Conservation (phyloP, 139 green algal genomes). For the Haematococcus sp. region DNA sequence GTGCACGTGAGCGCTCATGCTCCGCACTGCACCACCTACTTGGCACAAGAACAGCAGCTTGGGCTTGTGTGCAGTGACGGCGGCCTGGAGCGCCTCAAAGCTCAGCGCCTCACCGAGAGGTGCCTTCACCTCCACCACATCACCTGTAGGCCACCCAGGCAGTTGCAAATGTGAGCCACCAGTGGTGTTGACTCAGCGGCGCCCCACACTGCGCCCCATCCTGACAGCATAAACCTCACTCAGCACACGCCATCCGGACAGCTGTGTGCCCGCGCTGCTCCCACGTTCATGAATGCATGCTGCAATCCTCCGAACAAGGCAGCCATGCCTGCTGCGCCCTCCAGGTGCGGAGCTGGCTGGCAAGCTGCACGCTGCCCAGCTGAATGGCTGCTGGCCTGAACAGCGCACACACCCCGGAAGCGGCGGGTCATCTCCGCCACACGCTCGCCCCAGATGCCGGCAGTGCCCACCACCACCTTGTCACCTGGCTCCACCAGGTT, state of each 20-base stretch:
- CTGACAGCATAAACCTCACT: too few relatives aligned
- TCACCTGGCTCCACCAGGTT: conserved; percentile 88
- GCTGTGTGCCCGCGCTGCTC: too few relatives aligned
- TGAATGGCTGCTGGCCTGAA: too few relatives aligned
- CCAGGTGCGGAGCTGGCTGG: too few relatives aligned
- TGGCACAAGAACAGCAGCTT: conserved; percentile 85
- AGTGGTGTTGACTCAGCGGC: too few relatives aligned
- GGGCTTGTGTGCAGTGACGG: conserved; percentile 77
- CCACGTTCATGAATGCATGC: too few relatives aligned
- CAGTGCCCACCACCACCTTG: conserved; percentile 37
- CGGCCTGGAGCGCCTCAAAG: conserved; percentile 53
- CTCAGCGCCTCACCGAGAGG: conserved; percentile 70
- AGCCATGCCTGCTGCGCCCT: too few relatives aligned
- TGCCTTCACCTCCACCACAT: conserved; percentile 75
- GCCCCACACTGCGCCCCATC: too few relatives aligned
- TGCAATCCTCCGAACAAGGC: too few relatives aligned
- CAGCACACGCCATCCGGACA: too few relatives aligned
- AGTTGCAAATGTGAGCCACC: neutral
- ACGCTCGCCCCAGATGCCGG: conserved; percentile 89
- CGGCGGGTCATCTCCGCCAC: conserved; percentile 79
- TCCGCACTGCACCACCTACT: conserved; percentile 12
- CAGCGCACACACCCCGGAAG: conserved; percentile 60
- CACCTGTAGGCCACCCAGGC: conserved; percentile 31
- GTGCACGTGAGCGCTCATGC: too few relatives aligned
- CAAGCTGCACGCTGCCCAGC: too few relatives aligned